Base-by-base conservation (phyloP, 2,329 filamentous ascomycete species). In the Pseudophaeomoniella oleicola region DNA sequence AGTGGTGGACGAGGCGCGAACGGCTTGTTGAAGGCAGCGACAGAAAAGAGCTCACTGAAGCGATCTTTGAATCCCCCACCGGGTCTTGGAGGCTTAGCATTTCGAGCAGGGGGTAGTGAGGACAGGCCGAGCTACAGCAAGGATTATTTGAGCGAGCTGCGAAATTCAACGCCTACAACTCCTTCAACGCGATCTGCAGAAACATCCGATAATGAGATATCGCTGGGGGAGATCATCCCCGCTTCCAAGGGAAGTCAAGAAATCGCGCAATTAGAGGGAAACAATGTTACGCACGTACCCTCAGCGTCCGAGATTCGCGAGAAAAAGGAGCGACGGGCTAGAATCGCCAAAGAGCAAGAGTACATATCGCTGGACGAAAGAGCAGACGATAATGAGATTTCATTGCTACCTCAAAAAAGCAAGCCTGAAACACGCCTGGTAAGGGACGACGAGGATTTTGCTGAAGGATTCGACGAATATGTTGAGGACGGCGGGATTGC, bases 391-490 rank as follows among this genome's bases (percentile, higher is more conserved):
- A 54, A 54, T 36, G 60, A 67, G 38, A 63, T 68, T 40, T 47
- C 52, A 11, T 59, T 72, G 2, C 52, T 69, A 2, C 60, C 66
- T 36, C 59, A 62, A 13, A 73, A 74, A 44, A 74, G 78, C 48
- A 75, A 80, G 44, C 71, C 74, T 19, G 71, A 86, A 42, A 81
- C 80, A 4, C 72, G 88, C 2, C 69, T 96, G 2, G 71, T 86
- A 4, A 72, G 70, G 30, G 86, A 94, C 19, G 88, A 96, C 48
- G 88, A 96, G 53, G 85, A 96, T 50, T 71, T 94, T 0, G 83
- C 82, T 27, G 90, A 96, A 59, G 87, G 86, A 0, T 96, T 93
- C 47, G 88, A 96, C 41, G 80, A 88, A 37, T 94, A 83, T 48
- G 83, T 90, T 5, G 82, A 90, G 30, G 84, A 94, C 51, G 85